These are phyloP conservation scores for Xerophyta viscosa DNA, from an alignment of 106 monocot species.

Conservation along the genomic window DNA sequence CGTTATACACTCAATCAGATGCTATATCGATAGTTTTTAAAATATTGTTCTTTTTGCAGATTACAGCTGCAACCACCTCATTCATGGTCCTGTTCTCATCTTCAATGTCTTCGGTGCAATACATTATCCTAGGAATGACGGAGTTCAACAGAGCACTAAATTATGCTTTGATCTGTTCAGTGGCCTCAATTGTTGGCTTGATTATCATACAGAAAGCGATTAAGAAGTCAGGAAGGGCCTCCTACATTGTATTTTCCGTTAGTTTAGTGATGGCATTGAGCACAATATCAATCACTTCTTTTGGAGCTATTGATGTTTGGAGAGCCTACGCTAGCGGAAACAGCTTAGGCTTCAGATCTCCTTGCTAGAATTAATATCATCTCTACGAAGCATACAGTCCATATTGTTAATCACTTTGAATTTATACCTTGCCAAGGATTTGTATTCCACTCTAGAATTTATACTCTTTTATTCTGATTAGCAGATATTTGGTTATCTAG, in stretches of 20 bases:
- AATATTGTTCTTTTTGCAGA: slow-evolving; percentile 30
- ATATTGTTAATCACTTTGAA: too few relatives aligned
- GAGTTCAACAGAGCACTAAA: slow-evolving; percentile 18
- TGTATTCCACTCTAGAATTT: too few relatives aligned
- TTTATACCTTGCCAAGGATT: too few relatives aligned
- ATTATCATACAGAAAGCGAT: slow-evolving; percentile 37
- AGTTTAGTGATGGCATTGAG: slow-evolving; percentile 59
- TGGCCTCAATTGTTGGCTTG: slow-evolving; percentile 49
- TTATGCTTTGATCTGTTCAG: slow-evolving; percentile 39
- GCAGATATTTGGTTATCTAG: too few relatives aligned
- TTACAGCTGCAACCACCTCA: slow-evolving; percentile 52
- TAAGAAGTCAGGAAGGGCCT: slow-evolving; percentile 44
- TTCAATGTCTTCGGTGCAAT: slow-evolving; percentile 79
- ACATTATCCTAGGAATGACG: slow-evolving; percentile 54
- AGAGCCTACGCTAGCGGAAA: slow-evolving; percentile 34
- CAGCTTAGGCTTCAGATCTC: slow-evolving; percentile 68
- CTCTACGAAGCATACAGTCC: too few relatives aligned
- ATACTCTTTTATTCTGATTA: too few relatives aligned
- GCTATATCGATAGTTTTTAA: too few relatives aligned
- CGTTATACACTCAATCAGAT: too few relatives aligned
- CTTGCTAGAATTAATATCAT: slow-evolving; percentile 20
- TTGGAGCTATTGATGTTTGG: slow-evolving; percentile 70
- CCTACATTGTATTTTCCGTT: slow-evolving; percentile 68
- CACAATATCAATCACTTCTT: slow-evolving; percentile 43
- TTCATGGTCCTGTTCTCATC: slow-evolving; percentile 82